phyloP scores from a whole-genome alignment of 805 yeast species.

The Wickerhamomyces sydowiorum region DNA sequence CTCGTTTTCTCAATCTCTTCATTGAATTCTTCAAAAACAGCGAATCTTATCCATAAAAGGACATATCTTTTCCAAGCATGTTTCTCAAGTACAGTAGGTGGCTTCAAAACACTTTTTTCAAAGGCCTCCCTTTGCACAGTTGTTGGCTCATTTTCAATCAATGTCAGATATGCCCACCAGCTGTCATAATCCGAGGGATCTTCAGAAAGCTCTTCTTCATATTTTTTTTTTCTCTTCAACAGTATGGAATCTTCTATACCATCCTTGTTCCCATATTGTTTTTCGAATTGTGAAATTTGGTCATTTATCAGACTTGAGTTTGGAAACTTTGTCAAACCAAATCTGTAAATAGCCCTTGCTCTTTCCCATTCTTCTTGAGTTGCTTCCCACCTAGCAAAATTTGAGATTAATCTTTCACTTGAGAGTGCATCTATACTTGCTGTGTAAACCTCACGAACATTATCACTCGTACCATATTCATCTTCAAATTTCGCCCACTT shows the following conservation, averaged over 20 bases:
- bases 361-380: constrained; percentile 55
- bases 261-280: constrained; percentile 50
- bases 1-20: constrained; percentile 42
- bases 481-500: constrained; percentile 73
- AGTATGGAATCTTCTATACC: constrained; percentile 49
- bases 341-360: constrained; percentile 49
- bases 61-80: constrained; percentile 64
- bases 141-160: constrained; percentile 37
- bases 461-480: constrained; percentile 37
- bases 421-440: constrained; percentile 53
- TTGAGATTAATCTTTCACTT: constrained; percentile 29
- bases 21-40: constrained; percentile 53
- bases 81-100: constrained; percentile 33
- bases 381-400: constrained; percentile 73
- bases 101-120: constrained; percentile 36
- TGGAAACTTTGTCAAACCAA: constrained; percentile 43
- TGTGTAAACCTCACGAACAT: constrained; percentile 61
- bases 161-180: constrained; percentile 74
- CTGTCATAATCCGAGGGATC: constrained; percentile 61
- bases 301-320: constrained; percentile 31
- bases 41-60: constrained; percentile 62
- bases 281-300: constrained; percentile 54
- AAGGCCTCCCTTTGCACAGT: constrained; percentile 30
- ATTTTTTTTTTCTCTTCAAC: constrained; percentile 47
- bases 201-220: constrained; percentile 39